Base-by-base conservation (phyloP, 108 stramenopile species). In the Phaeodactylum tricornutum region DNA sequence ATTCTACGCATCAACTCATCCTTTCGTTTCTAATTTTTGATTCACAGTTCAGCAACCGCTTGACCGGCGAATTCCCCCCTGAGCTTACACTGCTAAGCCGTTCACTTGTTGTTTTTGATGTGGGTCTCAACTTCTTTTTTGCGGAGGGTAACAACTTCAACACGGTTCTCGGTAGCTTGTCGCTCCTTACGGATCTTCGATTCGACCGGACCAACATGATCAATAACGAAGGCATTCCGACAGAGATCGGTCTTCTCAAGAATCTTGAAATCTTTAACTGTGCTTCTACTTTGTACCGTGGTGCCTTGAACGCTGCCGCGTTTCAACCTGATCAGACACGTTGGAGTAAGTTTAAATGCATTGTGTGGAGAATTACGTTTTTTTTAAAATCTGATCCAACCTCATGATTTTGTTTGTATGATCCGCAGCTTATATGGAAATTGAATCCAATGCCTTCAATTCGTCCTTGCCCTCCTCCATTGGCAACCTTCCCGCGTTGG, bases 391-490 rank as follows among this genome's bases (percentile, higher is more conserved):
- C 47, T 63, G 53, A 23, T 50, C 44, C 11, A 22, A 22, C 5
- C 34, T 49, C 9, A 9, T 36, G 4, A 20, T 26, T 22, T n/a
- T n/a, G n/a, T n/a, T 35, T 59, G 38, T n/a, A n/a, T n/a, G n/a
- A n/a, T n/a, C n/a, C n/a, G n/a, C n/a, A n/a, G 34, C 23, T 14
- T 70, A 44, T 20, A 17, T 70, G 6, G 46, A 58, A 29, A 57
- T 70, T 27, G 62, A 55, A 15, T 63, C 52, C 35, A 62, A 57
- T 27, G 42, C 56, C 3, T 63, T 70, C 49, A 57, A 70, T 29
- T 29, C 55, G 16, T 52, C 62, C 17, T 50, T 70, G 22, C 69
- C 69, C 22, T 19, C 57, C 15, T 41, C 39, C 8, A 50, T 70
- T 24, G 52, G 45, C 30, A 30, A 14, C 11, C 55, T 70, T 9